A percentile compares a stretch with the other conserved stretches of the same genome.
phyloP scores from a whole-genome alignment of 148 eudicot genomes.

The Persicaria tinctoria region DNA sequence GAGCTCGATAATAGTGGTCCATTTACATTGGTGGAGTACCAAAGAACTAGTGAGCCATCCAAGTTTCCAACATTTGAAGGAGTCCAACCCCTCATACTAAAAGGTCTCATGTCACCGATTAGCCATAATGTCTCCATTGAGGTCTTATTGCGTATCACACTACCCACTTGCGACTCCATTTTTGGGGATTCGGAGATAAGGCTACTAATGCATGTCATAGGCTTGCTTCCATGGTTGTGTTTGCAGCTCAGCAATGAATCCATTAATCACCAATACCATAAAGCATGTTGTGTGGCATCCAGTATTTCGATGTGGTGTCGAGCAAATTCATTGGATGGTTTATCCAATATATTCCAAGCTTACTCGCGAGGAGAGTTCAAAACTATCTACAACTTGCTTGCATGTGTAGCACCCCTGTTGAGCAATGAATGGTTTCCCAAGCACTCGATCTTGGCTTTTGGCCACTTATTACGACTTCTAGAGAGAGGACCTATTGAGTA shows the following conservation, averaged over 20 bases:
- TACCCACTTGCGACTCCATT: conserved; percentile 84
- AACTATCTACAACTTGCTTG: conserved; percentile 67
- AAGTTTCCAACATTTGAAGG: conserved; percentile 94
- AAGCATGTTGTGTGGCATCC: conserved; percentile 79
- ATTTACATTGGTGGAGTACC: conserved; percentile 51
- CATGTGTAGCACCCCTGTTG: conserved; percentile 78
- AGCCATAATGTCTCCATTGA: conserved; percentile 86
- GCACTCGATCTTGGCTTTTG: conserved; percentile 90
- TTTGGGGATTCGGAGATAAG: conserved; percentile 88
- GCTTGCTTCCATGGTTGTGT: conserved; percentile 93
- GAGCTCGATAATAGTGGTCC: conserved; percentile 48
- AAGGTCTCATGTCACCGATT: conserved; percentile 86
- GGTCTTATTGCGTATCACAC: conserved; percentile 78
- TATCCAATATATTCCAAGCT: conserved; percentile 73
- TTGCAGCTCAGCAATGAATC: conserved; percentile 75
- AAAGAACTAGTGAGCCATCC: conserved; percentile 30
- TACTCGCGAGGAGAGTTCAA: conserved; percentile 88
- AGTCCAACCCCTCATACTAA: conserved; percentile 91
- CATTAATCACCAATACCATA: conserved; percentile 60
- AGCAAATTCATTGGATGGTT: conserved; percentile 68
- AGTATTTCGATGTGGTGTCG: conserved; percentile 87
- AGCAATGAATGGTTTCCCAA: conserved; percentile 93
- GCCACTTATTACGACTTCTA: conserved; percentile 69
- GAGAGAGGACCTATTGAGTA: conserved; percentile 89
- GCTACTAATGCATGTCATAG: conserved; percentile 88